Conservation (phyloP, 2,329 filamentous ascomycete genomes). For the Gliomastix tumulicola region DNA sequence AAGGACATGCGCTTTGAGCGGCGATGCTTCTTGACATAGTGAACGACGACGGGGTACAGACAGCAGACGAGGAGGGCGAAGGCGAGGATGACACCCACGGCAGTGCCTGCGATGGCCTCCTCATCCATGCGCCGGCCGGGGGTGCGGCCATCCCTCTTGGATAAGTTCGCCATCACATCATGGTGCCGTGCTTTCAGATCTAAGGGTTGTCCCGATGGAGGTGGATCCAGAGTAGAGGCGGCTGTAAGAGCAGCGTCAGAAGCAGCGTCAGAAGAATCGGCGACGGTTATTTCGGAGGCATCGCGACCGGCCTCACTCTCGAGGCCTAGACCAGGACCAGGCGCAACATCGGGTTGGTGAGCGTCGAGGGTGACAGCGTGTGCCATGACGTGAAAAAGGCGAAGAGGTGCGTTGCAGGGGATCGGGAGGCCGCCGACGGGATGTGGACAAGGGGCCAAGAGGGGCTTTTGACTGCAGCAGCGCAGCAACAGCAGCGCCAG, state of each 20-base stretch:
- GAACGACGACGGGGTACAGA: constrained; percentile 29
- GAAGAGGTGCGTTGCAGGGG: not conserved
- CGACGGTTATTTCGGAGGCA: constrained; percentile 1
- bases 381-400: constrained; percentile 3
- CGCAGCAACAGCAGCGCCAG: too few relatives aligned
- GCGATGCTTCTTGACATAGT: constrained; percentile 6
- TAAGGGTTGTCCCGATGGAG: too few relatives aligned
- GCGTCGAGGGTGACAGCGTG: not conserved
- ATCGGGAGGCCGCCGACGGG: constrained; percentile 6
- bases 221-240: too few relatives aligned
- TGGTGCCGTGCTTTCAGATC: too few relatives aligned
- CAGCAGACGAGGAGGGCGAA: constrained; percentile 24
- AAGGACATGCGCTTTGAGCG: not conserved
- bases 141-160: constrained; percentile 11
- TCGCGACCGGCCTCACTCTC: constrained; percentile 1
- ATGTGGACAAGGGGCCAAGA: constrained; percentile 2
- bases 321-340: not conserved
- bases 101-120: constrained; percentile 28
- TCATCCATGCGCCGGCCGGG: constrained; percentile 17
- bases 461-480: not conserved
- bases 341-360: not conserved
- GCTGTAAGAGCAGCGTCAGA: too few relatives aligned
- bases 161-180: constrained; percentile 9
- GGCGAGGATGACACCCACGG: constrained; percentile 25
- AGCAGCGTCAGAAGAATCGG: too few relatives aligned